A percentile compares a stretch with the other conserved stretches of the same genome.
These are phyloP conservation scores for Spathaspora hagerdaliae DNA, from an alignment of 805 yeast species.

Conservation along the genomic window DNA sequence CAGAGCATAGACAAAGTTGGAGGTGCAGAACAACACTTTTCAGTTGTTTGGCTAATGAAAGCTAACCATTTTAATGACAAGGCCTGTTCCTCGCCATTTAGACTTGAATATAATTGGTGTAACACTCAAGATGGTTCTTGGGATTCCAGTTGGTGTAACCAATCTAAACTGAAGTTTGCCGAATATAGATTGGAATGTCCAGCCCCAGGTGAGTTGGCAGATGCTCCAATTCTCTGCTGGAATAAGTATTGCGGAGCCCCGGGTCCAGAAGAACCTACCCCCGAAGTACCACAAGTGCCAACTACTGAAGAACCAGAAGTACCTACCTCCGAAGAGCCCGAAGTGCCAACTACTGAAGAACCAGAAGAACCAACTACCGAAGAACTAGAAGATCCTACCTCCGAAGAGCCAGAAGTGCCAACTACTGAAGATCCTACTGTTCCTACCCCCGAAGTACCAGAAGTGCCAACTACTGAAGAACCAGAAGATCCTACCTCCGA, in stretches of 20 bases:
- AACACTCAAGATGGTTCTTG: not conserved
- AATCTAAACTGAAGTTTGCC: not conserved
- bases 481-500: not conserved
- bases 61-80: not conserved
- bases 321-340: not conserved
- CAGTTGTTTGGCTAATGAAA: not conserved
- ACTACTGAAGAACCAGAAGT: not conserved
- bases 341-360: conserved; percentile 1
- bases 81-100: not conserved
- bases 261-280: not conserved
- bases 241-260: not conserved
- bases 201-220: no score
- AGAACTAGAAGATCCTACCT: conserved; percentile 2
- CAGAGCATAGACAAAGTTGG: not conserved
- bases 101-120: not conserved
- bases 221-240: no score
- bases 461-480: not conserved
- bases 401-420: conserved; percentile 1
- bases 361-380: conserved; percentile 2
- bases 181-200: not conserved
- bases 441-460: no score
- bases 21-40: not conserved
- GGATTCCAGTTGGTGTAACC: not conserved
- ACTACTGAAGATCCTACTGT: not conserved
- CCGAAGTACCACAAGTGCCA: not conserved